Evolutionary conservation across 2,329 filamentous ascomycete species (phyloP).

Genomic region (Neospermospora avenae): DNA sequence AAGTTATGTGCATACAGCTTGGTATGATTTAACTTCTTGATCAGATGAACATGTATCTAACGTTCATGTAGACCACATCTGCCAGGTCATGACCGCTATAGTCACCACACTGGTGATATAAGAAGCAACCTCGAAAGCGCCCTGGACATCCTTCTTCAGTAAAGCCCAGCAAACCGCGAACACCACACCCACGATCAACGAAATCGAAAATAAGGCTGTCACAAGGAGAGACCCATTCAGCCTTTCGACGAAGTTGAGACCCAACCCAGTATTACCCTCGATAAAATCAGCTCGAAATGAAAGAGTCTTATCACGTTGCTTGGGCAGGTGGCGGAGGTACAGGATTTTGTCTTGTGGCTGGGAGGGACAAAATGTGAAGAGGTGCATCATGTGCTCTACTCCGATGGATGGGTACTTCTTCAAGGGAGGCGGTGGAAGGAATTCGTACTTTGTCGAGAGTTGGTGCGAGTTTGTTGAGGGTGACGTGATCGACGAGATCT

Average conservation of each 20-base stretch:
- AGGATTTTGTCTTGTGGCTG: neutral
- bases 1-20: neutral
- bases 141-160: slow-evolving; percentile 14
- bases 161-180: slow-evolving; percentile 9
- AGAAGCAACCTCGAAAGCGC: slow-evolving; percentile 15
- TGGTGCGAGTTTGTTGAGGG: slow-evolving; percentile 10
- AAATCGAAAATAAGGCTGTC: slow-evolving; percentile 7
- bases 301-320: slow-evolving; percentile 3
- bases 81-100: slow-evolving; percentile 16
- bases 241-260: slow-evolving; percentile 9
- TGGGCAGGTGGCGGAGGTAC: slow-evolving; percentile 10
- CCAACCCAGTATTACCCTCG: slow-evolving; percentile 9
- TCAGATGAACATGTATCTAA: neutral
- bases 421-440: slow-evolving; percentile 10
- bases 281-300: slow-evolving; percentile 1
- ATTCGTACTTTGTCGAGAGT: slow-evolving; percentile 16
- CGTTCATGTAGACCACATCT: slow-evolving; percentile 8
- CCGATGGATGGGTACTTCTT: slow-evolving; percentile 13
- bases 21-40: neutral
- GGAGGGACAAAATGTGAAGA: slow-evolving; percentile 6
- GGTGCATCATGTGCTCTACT: slow-evolving; percentile 9
- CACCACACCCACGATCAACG: neutral
- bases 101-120: slow-evolving; percentile 17
- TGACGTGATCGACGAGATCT: slow-evolving; percentile 10
- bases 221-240: slow-evolving; percentile 5